Percentiles rank a stretch among this genome's conserved stretches.
Conservation (phyloP, 106 monocot species). For the Dendrobium catenatum region DNA sequence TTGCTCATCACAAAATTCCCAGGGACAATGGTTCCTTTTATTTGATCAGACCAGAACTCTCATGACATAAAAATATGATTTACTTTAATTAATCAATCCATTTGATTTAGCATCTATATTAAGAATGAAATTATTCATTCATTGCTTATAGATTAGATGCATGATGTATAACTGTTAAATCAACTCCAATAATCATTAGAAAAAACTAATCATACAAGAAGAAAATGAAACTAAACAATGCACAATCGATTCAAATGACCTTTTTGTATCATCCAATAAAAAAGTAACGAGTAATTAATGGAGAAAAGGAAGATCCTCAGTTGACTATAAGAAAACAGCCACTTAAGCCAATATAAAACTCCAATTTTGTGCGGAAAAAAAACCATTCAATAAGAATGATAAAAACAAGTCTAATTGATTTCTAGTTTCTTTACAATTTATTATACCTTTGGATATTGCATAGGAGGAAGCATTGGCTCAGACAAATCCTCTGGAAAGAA, state of each 20-base stretch:
- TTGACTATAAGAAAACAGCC: neutral
- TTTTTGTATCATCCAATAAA: neutral
- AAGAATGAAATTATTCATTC: neutral
- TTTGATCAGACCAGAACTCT: neutral
- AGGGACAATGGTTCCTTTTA: neutral
- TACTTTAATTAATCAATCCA: neutral
- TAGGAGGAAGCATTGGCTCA: slow-evolving; percentile 70
- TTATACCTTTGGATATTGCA: slow-evolving; percentile 79
- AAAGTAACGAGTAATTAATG: neutral
- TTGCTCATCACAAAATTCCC: neutral
- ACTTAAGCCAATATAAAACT: neutral
- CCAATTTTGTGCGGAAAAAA: neutral
- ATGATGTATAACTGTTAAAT: neutral
- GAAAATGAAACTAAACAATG: neutral
- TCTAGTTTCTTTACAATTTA: neutral
- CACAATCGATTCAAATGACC: neutral
- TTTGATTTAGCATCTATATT: neutral
- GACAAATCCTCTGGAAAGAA: slow-evolving; percentile 83
- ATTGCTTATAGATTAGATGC: neutral
- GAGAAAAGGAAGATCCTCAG: neutral
- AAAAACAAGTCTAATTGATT: neutral
- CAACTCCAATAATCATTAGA: neutral
- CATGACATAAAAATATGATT: neutral
- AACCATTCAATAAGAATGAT: neutral
- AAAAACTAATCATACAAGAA: neutral